phyloP scores from a whole-genome alignment of 2,329 filamentous ascomycete species.

The Xylariomycetidae sp. region DNA sequence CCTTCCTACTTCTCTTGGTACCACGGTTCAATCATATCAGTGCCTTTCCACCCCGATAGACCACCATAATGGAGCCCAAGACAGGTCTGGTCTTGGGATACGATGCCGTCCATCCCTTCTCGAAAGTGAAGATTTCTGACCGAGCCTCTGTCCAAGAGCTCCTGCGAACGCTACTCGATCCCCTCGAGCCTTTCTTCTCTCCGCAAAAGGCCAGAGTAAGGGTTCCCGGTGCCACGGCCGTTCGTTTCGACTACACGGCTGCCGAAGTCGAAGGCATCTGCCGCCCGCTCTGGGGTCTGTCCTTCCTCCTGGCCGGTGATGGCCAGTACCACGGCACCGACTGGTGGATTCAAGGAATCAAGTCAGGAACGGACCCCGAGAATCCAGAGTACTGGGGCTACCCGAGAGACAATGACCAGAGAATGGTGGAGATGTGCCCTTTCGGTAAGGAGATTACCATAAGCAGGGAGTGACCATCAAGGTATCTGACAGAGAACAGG shows the following conservation, averaged over 20 bases:
- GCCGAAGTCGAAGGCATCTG: slow-evolving; percentile 73
- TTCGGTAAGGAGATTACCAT: slow-evolving; percentile 39
- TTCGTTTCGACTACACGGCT: slow-evolving; percentile 70
- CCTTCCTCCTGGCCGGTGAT: slow-evolving; percentile 51
- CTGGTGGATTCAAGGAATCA: slow-evolving; percentile 65
- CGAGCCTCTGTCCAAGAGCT: slow-evolving; percentile 54
- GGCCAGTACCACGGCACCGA: slow-evolving; percentile 57
- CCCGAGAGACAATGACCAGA: slow-evolving; percentile 69
- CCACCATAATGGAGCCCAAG: slow-evolving; percentile 20
- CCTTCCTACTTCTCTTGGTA: too few species aligned
- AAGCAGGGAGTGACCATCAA: slow-evolving; percentile 1
- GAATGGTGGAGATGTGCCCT: slow-evolving; percentile 82
- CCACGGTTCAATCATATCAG: too few species aligned
- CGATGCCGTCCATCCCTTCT: slow-evolving; percentile 48
- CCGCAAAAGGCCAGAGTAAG: slow-evolving; percentile 58
- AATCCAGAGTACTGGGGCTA: slow-evolving; percentile 71
- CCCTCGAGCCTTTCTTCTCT: slow-evolving; percentile 67
- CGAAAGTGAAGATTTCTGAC: slow-evolving; percentile 42
- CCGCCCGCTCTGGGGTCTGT: slow-evolving; percentile 69
- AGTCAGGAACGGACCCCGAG: slow-evolving; percentile 64
- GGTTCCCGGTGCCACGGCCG: slow-evolving; percentile 63
- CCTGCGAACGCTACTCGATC: slow-evolving; percentile 59
- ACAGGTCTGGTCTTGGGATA: slow-evolving; percentile 44
- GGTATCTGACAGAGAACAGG: slow-evolving; percentile 28
- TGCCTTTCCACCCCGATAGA: too few species aligned